Evolutionary conservation across 257 asterid genomes (phyloP).

Genomic region (Nicotiana knightiana): DNA sequence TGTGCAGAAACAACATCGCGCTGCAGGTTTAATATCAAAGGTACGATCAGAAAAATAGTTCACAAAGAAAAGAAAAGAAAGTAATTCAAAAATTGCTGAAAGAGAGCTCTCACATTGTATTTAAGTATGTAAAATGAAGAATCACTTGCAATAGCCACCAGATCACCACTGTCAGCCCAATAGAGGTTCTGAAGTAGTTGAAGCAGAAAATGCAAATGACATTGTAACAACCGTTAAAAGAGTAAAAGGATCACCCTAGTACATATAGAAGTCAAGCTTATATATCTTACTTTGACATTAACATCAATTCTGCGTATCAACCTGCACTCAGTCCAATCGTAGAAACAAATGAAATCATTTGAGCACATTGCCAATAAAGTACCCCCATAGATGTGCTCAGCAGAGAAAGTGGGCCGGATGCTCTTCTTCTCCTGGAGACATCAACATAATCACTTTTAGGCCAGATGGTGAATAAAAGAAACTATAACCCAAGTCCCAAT

Average conservation of each 20-base stretch:
- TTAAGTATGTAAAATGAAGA: constrained; percentile 74
- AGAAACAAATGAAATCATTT: constrained; percentile 83
- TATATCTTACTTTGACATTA: constrained; percentile 67
- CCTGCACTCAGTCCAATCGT: constrained; percentile 94
- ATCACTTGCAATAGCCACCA: constrained; percentile 82
- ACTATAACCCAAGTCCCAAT: not conserved
- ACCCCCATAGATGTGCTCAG: constrained; percentile 87
- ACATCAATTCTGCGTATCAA: constrained; percentile 88
- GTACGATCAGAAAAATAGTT: constrained; percentile 3
- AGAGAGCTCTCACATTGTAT: constrained; percentile 45
- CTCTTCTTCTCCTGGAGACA: constrained; percentile 90
- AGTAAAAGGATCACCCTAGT: not conserved
- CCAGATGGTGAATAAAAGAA: constrained; percentile 2
- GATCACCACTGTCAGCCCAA: constrained; percentile 93
- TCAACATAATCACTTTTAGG: constrained; percentile 8
- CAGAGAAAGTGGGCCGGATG: constrained; percentile 92
- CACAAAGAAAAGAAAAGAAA: not conserved
- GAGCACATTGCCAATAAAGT: constrained; percentile 82
- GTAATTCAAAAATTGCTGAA: not conserved
- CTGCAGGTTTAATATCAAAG: constrained; percentile 40
- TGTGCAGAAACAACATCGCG: constrained; percentile 91
- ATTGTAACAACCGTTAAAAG: not conserved
- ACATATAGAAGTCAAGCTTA: constrained; percentile 7
- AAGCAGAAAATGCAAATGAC: constrained; percentile 13
- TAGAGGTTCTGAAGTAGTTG: constrained; percentile 67